Evolutionary conservation across 2,329 filamentous ascomycete genomes (phyloP).

Genomic region (Colletotrichum musicola): DNA sequence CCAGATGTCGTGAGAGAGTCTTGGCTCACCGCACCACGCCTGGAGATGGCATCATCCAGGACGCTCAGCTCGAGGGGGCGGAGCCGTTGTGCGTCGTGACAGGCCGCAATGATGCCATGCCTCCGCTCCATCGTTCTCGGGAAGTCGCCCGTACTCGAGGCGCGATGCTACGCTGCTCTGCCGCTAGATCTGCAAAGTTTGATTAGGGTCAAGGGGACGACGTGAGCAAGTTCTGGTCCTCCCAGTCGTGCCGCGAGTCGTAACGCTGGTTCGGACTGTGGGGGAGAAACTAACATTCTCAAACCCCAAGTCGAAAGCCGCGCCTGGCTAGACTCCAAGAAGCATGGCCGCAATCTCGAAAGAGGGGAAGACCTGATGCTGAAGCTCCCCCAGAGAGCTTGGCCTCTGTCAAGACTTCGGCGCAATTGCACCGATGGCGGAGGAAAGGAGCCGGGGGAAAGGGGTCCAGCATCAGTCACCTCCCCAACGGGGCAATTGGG

Average conservation of each 20-base stretch:
- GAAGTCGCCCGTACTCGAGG: conserved; percentile 2
- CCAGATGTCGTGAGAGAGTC: not conserved
- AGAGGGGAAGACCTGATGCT: not conserved
- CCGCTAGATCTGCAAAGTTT: conserved; percentile 24
- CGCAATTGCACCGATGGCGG: conserved; percentile 30
- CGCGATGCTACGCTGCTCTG: conserved; percentile 27
- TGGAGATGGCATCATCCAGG: conserved; percentile 29
- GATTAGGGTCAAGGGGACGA: conserved; percentile 20
- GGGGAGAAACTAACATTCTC: not conserved
- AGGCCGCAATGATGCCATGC: conserved; percentile 23
- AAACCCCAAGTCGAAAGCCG: not conserved
- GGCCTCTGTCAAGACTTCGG: conserved; percentile 14
- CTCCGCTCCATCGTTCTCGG: conserved; percentile 24
- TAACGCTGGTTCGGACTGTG: not conserved
- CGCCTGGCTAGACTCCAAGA: not conserved
- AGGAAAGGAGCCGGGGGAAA: conserved; percentile 18
- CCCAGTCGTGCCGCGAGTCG: conserved; percentile 3
- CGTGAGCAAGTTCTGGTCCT: not conserved
- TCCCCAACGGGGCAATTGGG: conserved; percentile 33
- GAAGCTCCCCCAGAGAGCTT: not conserved
- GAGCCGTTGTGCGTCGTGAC: conserved; percentile 10
- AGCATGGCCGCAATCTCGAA: not conserved
- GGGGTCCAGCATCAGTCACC: conserved; percentile 16
- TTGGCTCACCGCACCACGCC: conserved; percentile 14
- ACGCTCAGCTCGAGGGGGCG: not conserved